Base-by-base conservation (phyloP, 345 rosid species). In the Xanthoceras sorbifolium region DNA sequence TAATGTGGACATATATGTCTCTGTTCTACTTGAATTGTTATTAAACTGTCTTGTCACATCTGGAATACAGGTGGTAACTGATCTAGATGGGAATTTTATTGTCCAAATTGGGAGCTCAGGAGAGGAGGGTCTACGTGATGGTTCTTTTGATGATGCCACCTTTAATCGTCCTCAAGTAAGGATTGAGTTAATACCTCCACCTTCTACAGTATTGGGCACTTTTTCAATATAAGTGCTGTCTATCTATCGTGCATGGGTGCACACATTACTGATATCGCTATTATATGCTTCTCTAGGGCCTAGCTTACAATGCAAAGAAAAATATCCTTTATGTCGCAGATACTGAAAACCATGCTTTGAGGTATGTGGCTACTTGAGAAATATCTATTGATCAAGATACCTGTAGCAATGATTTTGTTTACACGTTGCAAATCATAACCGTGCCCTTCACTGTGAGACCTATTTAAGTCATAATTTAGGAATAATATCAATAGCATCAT, bases 281-380 rank as follows among this genome's bases (percentile, higher is more conserved):
- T 67, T 72, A 48, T 65, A 17, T 84, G 82, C 57, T 77, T 84
- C 68, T 83, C 48, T 84, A 94, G 99, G 99, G 98, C 67, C 85
- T 95, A 57, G 92, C 98, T 79, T 95, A 93, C 82, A 95, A 93
- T 85, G 82, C 92, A 48, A 93, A 91, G 90, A 95, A 87, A 78
- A 91, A 91, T 87, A 42, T 93, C 70, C 92, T 95, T 48, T 94
- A 93, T 84, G 94, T 93, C 68, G 98, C 97, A 42, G 98, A 95
- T 81, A 93, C 99, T 0, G 98, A 95, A 86, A 95, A 91, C 78
- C 99, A 95, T 82, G 98, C 98, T 84, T 81, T 95, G 85, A 91
- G 99, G 98, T 90, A 78, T 25, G 76, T 67, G n/a, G 57, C 12
- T 46, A 62, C 67, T 73, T 76, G 38, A 67, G 36, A 76, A 55